Evolutionary conservation across 495 filamentous ascomycete species (phyloP), one percentile per base, ranked within the genome.

Genomic region (Xylaria grammica): DNA sequence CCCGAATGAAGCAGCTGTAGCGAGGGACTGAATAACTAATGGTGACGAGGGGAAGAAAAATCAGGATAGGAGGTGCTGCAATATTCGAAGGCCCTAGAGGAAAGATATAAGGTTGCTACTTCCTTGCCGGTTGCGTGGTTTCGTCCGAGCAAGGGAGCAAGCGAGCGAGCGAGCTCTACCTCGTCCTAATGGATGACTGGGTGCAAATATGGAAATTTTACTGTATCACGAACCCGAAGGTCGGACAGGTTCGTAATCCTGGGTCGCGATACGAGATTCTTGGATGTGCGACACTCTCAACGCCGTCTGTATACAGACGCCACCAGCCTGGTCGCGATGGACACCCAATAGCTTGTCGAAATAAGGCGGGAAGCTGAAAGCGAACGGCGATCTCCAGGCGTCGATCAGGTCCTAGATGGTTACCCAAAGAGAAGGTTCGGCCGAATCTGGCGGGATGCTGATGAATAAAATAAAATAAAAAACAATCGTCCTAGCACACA

Each of bases 311-410:
- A 34, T 26, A 40, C 45, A 19, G 48, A 19, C 34, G 24, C 19
- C 30, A 26, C 58, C 42, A 24, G 13, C 48, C 24, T 32, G 17
- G 59, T 24, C 34, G 53, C 59, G 36, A 45, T 27, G 7, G 20
- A 62, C 36, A 40, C 19, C 29, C 50, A 55, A 32, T 19, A 48
- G 60, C 40, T 44, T 10, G 42, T 48, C 51, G 34, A 20, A 58
- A 29, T 24, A 58, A 49, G 62, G 62, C 62, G 22, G 24, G 29
- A 57, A 64, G 62, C 62, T 58, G 62, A 64, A 63, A 58, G 55
- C 24, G 62, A 64, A 58, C n/a, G 62, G 42, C 62, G 62, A 64
- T 64, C 53, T 42, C 62, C 62, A 42, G 30, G 62, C 62, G 45
- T 64, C 62, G 62, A 64, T 51, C 62, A 64, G 42, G 62, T 57